Evolutionary conservation across 371 early-diverging fungal species (phyloP), one percentile per base, ranked within the genome.

Genomic region (Mycotypha africana): DNA sequence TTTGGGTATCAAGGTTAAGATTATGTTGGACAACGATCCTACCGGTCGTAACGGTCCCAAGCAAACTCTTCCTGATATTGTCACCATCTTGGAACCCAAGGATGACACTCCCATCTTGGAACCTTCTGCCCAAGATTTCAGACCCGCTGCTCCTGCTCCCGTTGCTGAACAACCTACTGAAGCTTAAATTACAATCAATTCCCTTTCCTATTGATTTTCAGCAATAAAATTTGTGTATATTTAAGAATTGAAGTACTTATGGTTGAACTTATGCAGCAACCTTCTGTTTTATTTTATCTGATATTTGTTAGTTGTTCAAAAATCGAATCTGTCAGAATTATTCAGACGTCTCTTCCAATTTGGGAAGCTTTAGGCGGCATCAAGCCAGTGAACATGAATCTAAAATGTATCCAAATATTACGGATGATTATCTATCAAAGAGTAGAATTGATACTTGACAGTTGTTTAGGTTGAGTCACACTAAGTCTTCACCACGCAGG

Each of bases 1-100:
- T 46, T 83, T 99, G 49, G 99, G 99, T 76, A 91, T 99, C 79
- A 97, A 97, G 87, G 99, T 99, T 77, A 93, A 95, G 86, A 98
- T 99, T 70, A 99, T 99, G 97, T 82, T 94, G 53, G 95, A 91
- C 56, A 81, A 80, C 67, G 99, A 99, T 78, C 96, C 97, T 41
- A 84, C 84, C 51, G 98, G 99, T 67, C 92, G 89, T 69, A 65
- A 75, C 50, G 99, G 99, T 51, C 97, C 99, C 74, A 91, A 88
- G 85, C 89, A 81, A 67, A 83, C 94, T 54, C 86, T 99, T 49
- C 96, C 97, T 60, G 99, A 98, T 74, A 81, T 86, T 55, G 93
- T 98, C 65, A 96, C 86, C 74, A 94, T 99, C 77, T 78, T 93
- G 21, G 82, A 88, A 61, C 88, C 89, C 70, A 91, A 94, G 85